Base-by-base conservation (phyloP, 176 grass and related monocot species). In the Cenchrus purpureus region DNA sequence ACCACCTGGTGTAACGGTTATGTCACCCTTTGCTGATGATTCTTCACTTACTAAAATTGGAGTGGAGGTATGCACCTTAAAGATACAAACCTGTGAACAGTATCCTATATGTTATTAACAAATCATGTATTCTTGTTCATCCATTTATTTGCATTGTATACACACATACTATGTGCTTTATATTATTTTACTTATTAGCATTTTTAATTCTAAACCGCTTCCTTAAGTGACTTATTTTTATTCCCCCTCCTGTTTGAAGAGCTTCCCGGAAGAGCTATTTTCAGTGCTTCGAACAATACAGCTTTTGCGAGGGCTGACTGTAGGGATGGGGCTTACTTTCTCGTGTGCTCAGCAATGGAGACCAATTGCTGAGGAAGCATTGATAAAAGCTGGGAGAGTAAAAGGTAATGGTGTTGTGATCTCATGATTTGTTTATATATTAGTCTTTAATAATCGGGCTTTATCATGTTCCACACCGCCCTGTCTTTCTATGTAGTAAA, bases 321-420 rank as follows among this genome's bases (percentile, higher is more conserved):
- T 98, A 11, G 96, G 96, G 66, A 79, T 98, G 80, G 93, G 96
- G 25, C 89, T 98, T 68, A 70, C 81, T 71, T 95, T 94, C 74
- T 98, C 96, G 0, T 98, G 96, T 77, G 87, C 93, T 66, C 59
- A 98, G 64, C 93, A 95, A 62, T 98, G 96, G 96, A 92, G 79
- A 80, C 88, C 93, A 61, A 94, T 95, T 57, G 96, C 96, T 13
- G 88, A 94, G 89, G 93, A 95, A 81, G 93, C 88, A 85, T 88
- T 98, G 66, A 86, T 85, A 14, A 91, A 91, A 48, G 90, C 96
- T 82, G 93, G 96, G 77, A 91, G 91, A 73, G 32, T 89, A 76
- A 85, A 78, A 91, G 89, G 96, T 98, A 88, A 71, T 29, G 10
- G 14, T 73, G 56, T 54, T 76, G 77, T 46, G 17, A 58, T 60